Base-by-base conservation (phyloP, 345 rosid species). In the Durio zibethinus region DNA sequence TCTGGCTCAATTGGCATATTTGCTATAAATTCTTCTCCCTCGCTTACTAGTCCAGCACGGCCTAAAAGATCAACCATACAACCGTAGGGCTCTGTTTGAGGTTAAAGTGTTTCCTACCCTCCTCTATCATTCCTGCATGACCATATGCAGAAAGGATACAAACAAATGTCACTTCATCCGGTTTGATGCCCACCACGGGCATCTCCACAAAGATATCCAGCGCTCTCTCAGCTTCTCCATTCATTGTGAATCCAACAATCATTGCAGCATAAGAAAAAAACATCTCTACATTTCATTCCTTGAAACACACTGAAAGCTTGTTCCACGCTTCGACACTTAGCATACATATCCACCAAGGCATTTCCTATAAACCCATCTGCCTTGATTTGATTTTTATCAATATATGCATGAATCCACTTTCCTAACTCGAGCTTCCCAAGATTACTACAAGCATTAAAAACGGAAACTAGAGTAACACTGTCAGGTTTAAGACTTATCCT, bases 41-140 rank as follows among this genome's bases (percentile, higher is more conserved):
- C 84, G 11, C 64, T 36, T 5, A 87, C 68, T 33, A 81, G 67
- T 50, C 93, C 90, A 67, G 89, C 87, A 38, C 90, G 89, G 35
- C 89, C 89, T 43, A 86, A 74, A 10, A 89, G 93, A 72, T 89
- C 93, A 36, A 87, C 93, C 86, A 86, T 82, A 74, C 90, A 89
- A 29, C 85, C 86, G 27, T 85, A 89, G 71, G 87, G 93, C 79
- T 87, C 90, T 18, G 72, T 75, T 79, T 82, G 85, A 78, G 93
- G 90, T 80, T 83, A 73, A 89, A 89, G 79, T 86, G 77, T 70
- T 68, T 77, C 68, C 27, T 21, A 27, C 90, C 90, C 82, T 89
- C 87, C 47, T 81, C 82, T 9, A 83, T 78, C 14, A 89, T 62
- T 47, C 92, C 92, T 35, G 83, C 88, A 63, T 89, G 90, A 80